These are phyloP conservation scores for Sporormia fimetaria DNA, from an alignment of 495 filamentous ascomycete genomes.

Conservation along the genomic window DNA sequence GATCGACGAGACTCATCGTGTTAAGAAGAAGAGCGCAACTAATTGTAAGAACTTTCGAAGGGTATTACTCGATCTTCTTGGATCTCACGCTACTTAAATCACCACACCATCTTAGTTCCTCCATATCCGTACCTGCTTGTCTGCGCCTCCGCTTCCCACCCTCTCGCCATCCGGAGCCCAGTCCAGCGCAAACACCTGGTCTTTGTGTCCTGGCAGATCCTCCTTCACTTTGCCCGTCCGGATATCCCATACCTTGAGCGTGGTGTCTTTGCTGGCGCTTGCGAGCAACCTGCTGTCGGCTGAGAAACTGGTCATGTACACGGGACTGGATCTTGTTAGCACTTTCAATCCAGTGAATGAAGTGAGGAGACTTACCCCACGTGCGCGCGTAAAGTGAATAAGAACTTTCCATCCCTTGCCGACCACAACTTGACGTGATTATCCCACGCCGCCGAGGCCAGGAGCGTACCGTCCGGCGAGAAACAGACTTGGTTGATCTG, in stretches of 20 bases:
- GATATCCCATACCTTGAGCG: conserved; percentile 88
- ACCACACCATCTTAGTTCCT: conserved; percentile 42
- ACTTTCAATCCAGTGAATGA: conserved; percentile 33
- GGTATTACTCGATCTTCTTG: too few relatives aligned
- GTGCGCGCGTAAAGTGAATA: conserved; percentile 79
- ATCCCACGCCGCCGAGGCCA: conserved; percentile 83
- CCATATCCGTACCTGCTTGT: conserved; percentile 85
- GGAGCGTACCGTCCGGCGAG: conserved; percentile 73
- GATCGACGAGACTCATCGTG: too few relatives aligned
- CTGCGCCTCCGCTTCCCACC: conserved; percentile 83
- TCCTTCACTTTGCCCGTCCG: conserved; percentile 67
- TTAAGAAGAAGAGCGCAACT: too few relatives aligned
- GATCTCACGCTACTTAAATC: too few relatives aligned
- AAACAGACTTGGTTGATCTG: conserved; percentile 93
- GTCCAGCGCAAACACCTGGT: conserved; percentile 89
- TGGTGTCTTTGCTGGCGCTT: conserved; percentile 82
- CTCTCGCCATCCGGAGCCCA: conserved; percentile 80
- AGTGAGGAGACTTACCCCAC: too few relatives aligned
- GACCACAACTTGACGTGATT: conserved; percentile 88
- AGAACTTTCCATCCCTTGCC: conserved; percentile 61
- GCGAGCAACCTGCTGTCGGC: conserved; percentile 79
- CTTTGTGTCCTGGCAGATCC: conserved; percentile 88
- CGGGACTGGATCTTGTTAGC: conserved; percentile 3
- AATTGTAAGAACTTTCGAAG: too few relatives aligned
- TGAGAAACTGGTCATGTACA: conserved; percentile 74